Evolutionary conservation across 2,329 filamentous ascomycete species (phyloP), one percentile per base, ranked within the genome.

Genomic region (Trichoderma aggressivum): DNA sequence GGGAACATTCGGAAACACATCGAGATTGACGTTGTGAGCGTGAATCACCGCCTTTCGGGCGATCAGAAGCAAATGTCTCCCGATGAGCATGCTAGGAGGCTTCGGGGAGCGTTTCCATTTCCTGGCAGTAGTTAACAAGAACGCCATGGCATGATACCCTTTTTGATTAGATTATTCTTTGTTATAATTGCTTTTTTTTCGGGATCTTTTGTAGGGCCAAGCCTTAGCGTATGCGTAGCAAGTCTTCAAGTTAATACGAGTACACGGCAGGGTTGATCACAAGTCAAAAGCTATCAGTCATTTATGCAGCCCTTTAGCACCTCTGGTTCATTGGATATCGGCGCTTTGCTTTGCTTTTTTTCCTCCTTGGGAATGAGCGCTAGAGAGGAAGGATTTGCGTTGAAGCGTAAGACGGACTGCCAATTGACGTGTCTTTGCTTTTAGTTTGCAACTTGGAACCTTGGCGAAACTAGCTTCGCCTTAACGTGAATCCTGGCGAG

Each of bases 41-140:
- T 55, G 24, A 18, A 56, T n/a, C 32, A n/a, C 30, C 21, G 43
- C 10, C 30, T 8, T 11, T 30, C 53, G 10, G 34, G 16, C 14
- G 16, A 43, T n/a, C 18, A 59, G 55, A 24, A 18, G 58, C 39
- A 53, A 36, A 53, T 59, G n/a, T 67, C 53, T 14, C 34, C 53
- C 7, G 61, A 67, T 67, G 62, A 60, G 30, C 69, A 50, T 55
- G 53, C 53, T 26, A 64, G 60, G 32, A 39, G 62, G 26, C 69
- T 67, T 34, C 53, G 26, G 39, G 62, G 53, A 43, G 34, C 10
- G 18, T 53, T 58, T 67, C 62, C 36, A 11, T 64, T 66, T 30
- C 61, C 61, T 28, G 61, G 18, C 2, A 21, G 24, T 7, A 30
- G 32, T 12, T 12, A 59, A 59, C 18, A 4, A 21, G 28, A 32